phyloP scores from a whole-genome alignment of 345 rosid species.

The Populus tremula region DNA sequence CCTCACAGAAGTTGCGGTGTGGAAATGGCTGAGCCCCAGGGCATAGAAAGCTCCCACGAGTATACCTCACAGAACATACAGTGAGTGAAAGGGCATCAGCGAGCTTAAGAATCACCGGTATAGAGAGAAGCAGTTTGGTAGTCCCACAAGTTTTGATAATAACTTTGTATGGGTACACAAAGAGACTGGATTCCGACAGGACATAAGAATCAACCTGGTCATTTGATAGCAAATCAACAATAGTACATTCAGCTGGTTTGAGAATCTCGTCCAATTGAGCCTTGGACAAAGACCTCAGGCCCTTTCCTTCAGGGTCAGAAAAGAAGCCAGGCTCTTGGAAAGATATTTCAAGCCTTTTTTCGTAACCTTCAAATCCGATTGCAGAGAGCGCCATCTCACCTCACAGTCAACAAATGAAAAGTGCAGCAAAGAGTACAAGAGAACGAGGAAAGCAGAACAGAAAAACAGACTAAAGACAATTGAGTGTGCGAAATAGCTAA shows the following conservation, averaged over 20 bases:
- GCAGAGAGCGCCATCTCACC: slow-evolving; percentile 53
- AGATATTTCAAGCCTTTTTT: slow-evolving; percentile 76
- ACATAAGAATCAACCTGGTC: slow-evolving; percentile 64
- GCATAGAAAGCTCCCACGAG: slow-evolving; percentile 69
- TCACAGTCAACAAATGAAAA: slow-evolving; percentile 21
- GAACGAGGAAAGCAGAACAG: slow-evolving; percentile 39
- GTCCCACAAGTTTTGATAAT: slow-evolving; percentile 91
- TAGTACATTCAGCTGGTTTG: slow-evolving; percentile 70
- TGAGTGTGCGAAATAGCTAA: slow-evolving; percentile 8
- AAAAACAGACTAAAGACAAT: background rate
- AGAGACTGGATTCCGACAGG: slow-evolving; percentile 82
- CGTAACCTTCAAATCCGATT: slow-evolving; percentile 90
- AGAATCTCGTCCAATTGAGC: slow-evolving; percentile 66
- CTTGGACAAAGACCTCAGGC: slow-evolving; percentile 58
- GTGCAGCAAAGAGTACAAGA: slow-evolving; percentile 35
- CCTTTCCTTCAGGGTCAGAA: slow-evolving; percentile 61
- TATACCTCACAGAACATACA: slow-evolving; percentile 52
- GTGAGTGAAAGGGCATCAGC: slow-evolving; percentile 52
- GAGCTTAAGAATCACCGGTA: slow-evolving; percentile 56
- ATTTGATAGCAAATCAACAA: slow-evolving; percentile 63
- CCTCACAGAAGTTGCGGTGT: slow-evolving; percentile 72
- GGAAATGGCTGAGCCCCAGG: slow-evolving; percentile 69
- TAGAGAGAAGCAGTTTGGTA: slow-evolving; percentile 65
- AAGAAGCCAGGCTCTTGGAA: slow-evolving; percentile 57
- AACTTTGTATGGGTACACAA: slow-evolving; percentile 71